Evolutionary conservation across 1,139 yeast species (phyloP), one percentile per base, ranked within the genome.

Genomic region (Zhuliangozyma parablackwelliae): DNA sequence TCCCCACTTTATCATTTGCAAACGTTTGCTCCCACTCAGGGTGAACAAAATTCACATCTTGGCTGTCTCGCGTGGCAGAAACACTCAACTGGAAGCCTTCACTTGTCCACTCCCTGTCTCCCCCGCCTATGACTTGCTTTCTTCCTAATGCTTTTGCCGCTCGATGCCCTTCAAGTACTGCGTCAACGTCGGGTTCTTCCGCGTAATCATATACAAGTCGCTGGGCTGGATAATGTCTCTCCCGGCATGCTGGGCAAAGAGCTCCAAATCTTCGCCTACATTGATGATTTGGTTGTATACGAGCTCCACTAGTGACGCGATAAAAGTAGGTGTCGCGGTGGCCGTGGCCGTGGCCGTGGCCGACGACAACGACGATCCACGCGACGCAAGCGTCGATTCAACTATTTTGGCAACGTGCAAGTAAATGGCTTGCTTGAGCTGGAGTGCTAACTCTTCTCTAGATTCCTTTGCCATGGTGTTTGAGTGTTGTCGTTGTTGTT

Each of bases 221-320:
- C 67, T 70, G 0, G 75, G 69, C 7, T 62, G 61, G 21, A 81
- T 61, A 1, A 73, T 69, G 38, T 65, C 59, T 30, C 88, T 54
- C 13, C 71, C 74, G 0, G 80, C 88, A 50, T 82, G 88, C 38
- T 69, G 57, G 9, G 87, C 83, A 58, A 82, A 81, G 35, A 72
- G 56, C 54, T 81, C 87, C 39, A 82, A 59, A 51, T 82, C 88
- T 38, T 75, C 79, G 0, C 85, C 85, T 26, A 78, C 54, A 25
- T 58, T 56, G 32, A 68, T 46, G 25, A 72, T 50, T 50, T 81
- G 88, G 48, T 78, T 73, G 52, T 75, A 79, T 9, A 77, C 80
- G 33, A 82, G 58, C 49, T 82, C 88, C 28, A 80, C 85, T 30
- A 82, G 55, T 1, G 81, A 68, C 2, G 86, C 84, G 6, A 72